phyloP scores from a whole-genome alignment of 371 early-diverging fungal genomes.

The Mucor velutinosus region DNA sequence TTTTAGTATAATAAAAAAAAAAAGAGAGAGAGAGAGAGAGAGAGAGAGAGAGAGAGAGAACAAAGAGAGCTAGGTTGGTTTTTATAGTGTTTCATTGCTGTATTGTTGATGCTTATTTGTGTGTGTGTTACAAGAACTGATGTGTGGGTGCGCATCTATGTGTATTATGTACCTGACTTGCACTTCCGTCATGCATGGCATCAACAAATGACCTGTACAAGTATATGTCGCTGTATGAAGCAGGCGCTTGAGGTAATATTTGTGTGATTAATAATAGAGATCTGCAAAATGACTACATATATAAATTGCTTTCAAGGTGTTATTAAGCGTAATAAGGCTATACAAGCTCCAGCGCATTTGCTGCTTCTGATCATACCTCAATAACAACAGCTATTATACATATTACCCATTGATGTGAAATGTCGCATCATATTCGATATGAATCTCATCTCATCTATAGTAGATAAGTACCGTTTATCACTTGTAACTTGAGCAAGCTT shows the following conservation, averaged over 20 bases:
- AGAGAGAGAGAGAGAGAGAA: not conserved
- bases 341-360: too few species aligned
- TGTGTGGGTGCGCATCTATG: not conserved
- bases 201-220: not conserved
- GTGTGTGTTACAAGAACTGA: not conserved
- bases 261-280: too few species aligned
- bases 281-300: too few species aligned
- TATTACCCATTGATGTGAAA: too few species aligned
- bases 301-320: too few species aligned
- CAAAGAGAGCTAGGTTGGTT: not conserved
- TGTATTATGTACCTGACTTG: not conserved
- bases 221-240: not conserved
- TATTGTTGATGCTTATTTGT: not conserved
- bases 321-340: too few species aligned
- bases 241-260: not conserved
- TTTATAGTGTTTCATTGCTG: slow-evolving; percentile 2
- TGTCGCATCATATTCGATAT: too few species aligned
- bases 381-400: too few species aligned
- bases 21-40: slow-evolving; percentile 3
- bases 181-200: not conserved
- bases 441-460: too few species aligned
- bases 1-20: not conserved
- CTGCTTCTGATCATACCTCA: too few species aligned
- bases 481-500: too few species aligned
- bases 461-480: too few species aligned